Evolutionary conservation across 768 basidiomycete genomes (phyloP).

Genomic region (Suillus ampliporus): DNA sequence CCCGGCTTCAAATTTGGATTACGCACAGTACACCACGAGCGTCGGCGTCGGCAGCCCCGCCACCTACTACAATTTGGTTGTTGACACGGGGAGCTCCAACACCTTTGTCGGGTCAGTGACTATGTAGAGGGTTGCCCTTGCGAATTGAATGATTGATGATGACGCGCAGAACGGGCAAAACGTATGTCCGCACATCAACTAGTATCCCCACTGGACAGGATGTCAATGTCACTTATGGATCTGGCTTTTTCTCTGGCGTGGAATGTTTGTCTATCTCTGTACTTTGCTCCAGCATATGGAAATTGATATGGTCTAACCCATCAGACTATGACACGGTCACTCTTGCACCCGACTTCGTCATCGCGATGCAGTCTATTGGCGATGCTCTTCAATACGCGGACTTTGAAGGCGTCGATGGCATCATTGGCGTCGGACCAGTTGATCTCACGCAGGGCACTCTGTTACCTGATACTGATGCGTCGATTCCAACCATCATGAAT

Average conservation of each 20-base stretch:
- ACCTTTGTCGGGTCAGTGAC: conserved; percentile 32
- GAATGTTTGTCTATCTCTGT: conserved; percentile 34
- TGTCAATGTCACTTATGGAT: conserved; percentile 19
- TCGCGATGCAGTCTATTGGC: conserved; percentile 35
- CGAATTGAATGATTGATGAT: neutral
- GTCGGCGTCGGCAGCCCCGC: conserved; percentile 34
- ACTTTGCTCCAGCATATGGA: neutral
- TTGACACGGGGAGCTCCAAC: conserved; percentile 40
- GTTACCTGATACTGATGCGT: conserved; percentile 7
- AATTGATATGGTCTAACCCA: neutral
- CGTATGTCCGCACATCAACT: conserved; percentile 26
- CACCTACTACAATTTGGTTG: conserved; percentile 33
- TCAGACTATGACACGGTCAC: conserved; percentile 33
- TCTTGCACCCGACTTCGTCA: conserved; percentile 27
- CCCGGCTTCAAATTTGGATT: conserved; percentile 9
- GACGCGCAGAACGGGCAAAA: conserved; percentile 22
- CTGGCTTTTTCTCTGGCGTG: conserved; percentile 32
- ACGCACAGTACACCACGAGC: conserved; percentile 23
- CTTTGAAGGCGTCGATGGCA: conserved; percentile 31
- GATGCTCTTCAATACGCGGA: neutral
- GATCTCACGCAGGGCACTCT: conserved; percentile 23
- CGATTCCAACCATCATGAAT: conserved; percentile 31
- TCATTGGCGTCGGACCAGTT: conserved; percentile 32
- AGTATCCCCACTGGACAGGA: conserved; percentile 29
- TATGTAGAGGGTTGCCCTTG: neutral